Evolutionary conservation across 176 grass and related monocot genomes (phyloP).

Genomic region (Phoenix dactylifera): DNA sequence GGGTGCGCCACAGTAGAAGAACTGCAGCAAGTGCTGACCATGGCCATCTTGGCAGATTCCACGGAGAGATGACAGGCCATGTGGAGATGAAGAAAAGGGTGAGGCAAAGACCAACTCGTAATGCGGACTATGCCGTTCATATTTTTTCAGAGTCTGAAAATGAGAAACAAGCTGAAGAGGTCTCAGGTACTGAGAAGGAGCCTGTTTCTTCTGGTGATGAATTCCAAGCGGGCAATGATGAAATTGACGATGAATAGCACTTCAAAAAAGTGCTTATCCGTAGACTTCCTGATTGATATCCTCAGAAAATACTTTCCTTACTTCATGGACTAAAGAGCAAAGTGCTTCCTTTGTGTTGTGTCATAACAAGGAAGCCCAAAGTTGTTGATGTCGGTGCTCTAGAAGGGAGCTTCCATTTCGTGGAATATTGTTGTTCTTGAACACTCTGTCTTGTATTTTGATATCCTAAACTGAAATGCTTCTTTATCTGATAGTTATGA

Average conservation of each 20-base stretch:
- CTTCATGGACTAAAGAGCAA: no score
- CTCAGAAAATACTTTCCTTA: no score
- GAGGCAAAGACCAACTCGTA: slow-evolving; percentile 40
- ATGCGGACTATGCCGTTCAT: slow-evolving; percentile 23
- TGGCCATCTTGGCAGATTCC: not conserved
- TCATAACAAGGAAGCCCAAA: no score
- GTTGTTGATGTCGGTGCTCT: no score
- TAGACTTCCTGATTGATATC: no score
- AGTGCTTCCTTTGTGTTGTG: no score
- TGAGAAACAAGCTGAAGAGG: not conserved
- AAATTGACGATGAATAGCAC: slow-evolving; percentile 4
- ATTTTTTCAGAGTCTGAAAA: slow-evolving; percentile 27
- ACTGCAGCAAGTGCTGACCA: slow-evolving; percentile 27
- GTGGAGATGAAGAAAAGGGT: slow-evolving; percentile 41
- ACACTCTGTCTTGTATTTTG: no score
- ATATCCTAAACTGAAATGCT: no score
- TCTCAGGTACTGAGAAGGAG: not conserved
- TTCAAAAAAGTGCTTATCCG: not conserved
- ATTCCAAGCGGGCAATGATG: slow-evolving; percentile 12
- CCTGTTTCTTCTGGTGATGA: slow-evolving; percentile 2
- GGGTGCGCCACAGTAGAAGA: slow-evolving; percentile 42
- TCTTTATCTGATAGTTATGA: no score
- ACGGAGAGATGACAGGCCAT: slow-evolving; percentile 23
- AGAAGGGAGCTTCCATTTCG: no score
- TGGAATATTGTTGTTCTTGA: no score